Conservation (phyloP, 2,329 filamentous ascomycete species). For the Epichloe amarillans region DNA sequence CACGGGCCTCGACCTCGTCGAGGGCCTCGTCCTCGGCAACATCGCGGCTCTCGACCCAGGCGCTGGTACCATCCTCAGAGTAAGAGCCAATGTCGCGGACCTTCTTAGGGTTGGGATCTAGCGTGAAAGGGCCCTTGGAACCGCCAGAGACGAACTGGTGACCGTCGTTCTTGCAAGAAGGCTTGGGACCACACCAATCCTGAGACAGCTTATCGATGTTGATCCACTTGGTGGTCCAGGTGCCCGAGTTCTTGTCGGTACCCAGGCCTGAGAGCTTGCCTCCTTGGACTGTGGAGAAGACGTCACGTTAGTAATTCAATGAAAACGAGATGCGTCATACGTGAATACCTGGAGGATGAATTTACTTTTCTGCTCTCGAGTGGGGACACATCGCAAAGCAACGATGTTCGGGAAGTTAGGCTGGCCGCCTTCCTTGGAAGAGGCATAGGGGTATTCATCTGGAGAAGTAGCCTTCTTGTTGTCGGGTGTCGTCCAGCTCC, state of each 20-base stretch:
- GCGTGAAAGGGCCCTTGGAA: background rate
- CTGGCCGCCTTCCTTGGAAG: background rate
- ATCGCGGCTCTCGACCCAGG: background rate
- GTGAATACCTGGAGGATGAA: no score
- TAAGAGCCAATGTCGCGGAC: background rate
- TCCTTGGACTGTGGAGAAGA: background rate
- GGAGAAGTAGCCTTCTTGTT: background rate
- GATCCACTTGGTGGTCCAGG: background rate
- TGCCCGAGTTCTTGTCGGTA: background rate
- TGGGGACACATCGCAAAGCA: background rate
- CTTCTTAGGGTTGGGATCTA: background rate
- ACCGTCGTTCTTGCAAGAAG: background rate
- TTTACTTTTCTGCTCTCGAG: background rate
- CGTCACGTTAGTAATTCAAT: background rate
- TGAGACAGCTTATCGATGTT: background rate
- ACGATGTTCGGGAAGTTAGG: background rate
- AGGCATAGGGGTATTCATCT: slow-evolving; percentile 1
- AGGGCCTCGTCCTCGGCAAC: background rate
- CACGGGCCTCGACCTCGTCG: background rate
- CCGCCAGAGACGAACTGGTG: background rate
- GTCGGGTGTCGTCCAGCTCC: background rate
- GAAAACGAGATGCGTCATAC: no score
- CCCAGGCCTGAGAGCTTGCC: background rate
- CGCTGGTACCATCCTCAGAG: background rate
- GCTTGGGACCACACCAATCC: background rate